phyloP scores from a whole-genome alignment of 805 yeast genomes.

The Cephaloascus fragrans region DNA sequence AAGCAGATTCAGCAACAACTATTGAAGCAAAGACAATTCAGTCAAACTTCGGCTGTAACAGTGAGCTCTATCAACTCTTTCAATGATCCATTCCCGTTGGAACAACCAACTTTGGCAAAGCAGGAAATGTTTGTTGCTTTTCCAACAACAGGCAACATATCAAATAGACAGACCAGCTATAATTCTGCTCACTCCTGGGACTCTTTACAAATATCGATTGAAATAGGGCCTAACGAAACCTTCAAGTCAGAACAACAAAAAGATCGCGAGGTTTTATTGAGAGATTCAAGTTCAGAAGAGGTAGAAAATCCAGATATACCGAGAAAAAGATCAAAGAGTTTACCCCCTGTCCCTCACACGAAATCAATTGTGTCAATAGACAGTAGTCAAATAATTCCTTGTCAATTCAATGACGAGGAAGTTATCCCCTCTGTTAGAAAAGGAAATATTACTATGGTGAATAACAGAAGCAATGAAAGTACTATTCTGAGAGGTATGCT shows the following conservation, averaged over 20 bases:
- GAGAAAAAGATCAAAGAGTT: no score
- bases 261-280: neutral
- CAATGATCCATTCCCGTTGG: conserved; percentile 1
- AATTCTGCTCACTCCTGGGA: no score
- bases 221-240: conserved; percentile 5
- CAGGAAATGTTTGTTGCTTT: no score
- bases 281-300: neutral
- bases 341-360: neutral
- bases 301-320: no score
- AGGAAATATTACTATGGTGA: neutral
- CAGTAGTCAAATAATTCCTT: neutral
- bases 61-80: neutral
- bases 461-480: no score
- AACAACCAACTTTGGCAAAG: conserved; percentile 1
- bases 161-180: no score
- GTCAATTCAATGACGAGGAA: neutral
- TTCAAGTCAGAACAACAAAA: neutral
- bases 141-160: no score
- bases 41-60: neutral
- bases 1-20: neutral
- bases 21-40: neutral
- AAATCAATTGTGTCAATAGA: neutral
- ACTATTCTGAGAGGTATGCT: no score
- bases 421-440: neutral
- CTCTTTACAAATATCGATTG: conserved; percentile 17